A percentile compares a stretch with the other conserved stretches of the same genome.
These are phyloP conservation scores for Coemansia sp. DNA, from an alignment of 192 early-diverging fungal species.

Conservation along the genomic window DNA sequence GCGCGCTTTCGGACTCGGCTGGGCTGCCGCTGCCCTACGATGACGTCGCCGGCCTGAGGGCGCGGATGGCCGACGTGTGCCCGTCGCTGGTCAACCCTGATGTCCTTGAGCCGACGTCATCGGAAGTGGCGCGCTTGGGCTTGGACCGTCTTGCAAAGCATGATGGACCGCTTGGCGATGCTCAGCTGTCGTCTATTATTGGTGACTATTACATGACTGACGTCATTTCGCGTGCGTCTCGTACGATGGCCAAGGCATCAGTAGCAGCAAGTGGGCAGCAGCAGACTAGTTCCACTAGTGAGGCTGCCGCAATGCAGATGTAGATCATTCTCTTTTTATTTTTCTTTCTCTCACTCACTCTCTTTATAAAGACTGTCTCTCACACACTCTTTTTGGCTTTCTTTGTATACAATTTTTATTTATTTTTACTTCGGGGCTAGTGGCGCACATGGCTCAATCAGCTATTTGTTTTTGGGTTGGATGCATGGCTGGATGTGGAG, in stretches of 20 bases:
- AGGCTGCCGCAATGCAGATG: neutral
- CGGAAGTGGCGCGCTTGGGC: conserved; percentile 59
- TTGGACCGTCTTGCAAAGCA: conserved; percentile 52
- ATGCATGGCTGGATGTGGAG: neutral
- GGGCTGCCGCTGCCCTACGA: conserved; percentile 89
- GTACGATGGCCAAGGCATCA: conserved; percentile 97
- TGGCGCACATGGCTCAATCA: neutral
- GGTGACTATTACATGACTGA: conserved; percentile 95
- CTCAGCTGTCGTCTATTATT: conserved; percentile 61
- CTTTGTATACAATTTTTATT: neutral
- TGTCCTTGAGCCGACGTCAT: conserved; percentile 57
- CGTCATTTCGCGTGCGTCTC: conserved; percentile 85
- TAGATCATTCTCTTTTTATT: neutral
- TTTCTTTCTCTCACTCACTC: neutral
- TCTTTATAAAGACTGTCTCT: neutral
- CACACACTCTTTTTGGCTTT: neutral
- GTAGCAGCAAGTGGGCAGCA: conserved; percentile 24
- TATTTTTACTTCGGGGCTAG: neutral
- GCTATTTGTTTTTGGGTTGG: neutral
- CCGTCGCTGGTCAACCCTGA: conserved; percentile 81
- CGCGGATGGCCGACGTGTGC: conserved; percentile 83
- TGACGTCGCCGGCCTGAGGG: conserved; percentile 76
- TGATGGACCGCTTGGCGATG: conserved; percentile 25
- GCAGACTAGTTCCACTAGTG: neutral
- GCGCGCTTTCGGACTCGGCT: conserved; percentile 90